Evolutionary conservation across 768 basidiomycete species (phyloP).

Genomic region (Naganishia onofrii): DNA sequence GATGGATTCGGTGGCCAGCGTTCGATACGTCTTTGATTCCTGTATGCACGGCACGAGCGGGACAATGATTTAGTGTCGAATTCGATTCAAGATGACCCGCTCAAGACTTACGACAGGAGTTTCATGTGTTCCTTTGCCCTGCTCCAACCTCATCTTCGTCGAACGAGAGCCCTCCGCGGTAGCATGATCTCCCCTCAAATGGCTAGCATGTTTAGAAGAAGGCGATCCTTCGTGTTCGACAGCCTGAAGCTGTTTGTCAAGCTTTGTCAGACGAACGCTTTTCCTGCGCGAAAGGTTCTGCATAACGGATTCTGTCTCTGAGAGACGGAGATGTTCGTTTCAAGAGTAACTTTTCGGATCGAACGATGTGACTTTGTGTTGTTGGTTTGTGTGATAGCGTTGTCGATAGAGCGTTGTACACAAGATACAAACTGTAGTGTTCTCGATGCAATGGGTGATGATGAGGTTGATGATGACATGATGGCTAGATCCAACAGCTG

Average conservation of each 20-base stretch:
- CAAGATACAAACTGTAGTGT: too few relatives aligned
- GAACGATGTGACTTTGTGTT: too few relatives aligned
- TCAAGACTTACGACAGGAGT: slow-evolving; percentile 12
- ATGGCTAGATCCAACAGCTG: too few relatives aligned
- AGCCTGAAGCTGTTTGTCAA: not conserved
- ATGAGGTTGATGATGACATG: too few relatives aligned
- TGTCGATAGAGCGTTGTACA: too few relatives aligned
- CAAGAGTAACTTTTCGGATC: too few relatives aligned
- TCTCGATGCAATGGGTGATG: too few relatives aligned
- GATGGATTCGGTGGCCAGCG: not conserved
- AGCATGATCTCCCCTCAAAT: not conserved
- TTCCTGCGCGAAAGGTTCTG: slow-evolving; percentile 15
- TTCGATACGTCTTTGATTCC: slow-evolving; percentile 15
- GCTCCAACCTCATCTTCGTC: not conserved
- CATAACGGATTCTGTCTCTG: not conserved
- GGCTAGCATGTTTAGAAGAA: not conserved
- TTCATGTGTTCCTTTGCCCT: slow-evolving; percentile 8
- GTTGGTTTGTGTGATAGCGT: too few relatives aligned
- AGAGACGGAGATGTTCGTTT: not conserved
- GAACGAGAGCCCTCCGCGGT: not conserved
- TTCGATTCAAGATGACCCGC: not conserved
- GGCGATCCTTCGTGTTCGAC: slow-evolving; percentile 17
- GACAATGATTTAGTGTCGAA: not conserved
- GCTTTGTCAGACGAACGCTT: slow-evolving; percentile 8
- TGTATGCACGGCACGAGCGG: not conserved